phyloP scores from a whole-genome alignment of 257 asterid genomes.

The Solanum chaucha region DNA sequence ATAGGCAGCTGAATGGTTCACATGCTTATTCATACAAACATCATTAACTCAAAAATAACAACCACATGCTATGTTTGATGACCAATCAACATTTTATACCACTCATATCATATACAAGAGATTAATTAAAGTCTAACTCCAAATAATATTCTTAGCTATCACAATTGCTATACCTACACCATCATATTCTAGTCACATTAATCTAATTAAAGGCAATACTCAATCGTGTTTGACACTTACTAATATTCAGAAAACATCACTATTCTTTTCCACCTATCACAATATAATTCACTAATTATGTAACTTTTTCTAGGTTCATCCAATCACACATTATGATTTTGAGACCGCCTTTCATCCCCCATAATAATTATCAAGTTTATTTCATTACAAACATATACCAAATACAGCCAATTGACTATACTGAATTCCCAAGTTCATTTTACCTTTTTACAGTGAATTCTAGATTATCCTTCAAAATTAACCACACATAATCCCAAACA shows the following conservation, averaged over 20 bases:
- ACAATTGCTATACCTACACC: background rate
- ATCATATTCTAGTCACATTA: background rate
- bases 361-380: too few relatives aligned
- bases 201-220: background rate
- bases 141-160: background rate
- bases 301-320: background rate
- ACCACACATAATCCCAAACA: background rate
- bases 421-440: background rate
- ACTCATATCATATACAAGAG: background rate
- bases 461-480: background rate
- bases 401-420: background rate
- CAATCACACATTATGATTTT: background rate
- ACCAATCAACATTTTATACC: background rate
- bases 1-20: background rate
- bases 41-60: background rate
- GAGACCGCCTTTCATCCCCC: background rate
- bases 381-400: background rate
- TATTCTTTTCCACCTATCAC: background rate
- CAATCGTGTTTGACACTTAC: background rate
- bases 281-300: background rate
- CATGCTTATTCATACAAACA: background rate
- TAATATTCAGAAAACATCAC: too few relatives aligned
- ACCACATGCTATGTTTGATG: background rate
- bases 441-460: background rate
- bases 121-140: background rate